A percentile compares a stretch with the other conserved stretches of the same genome.
These are phyloP conservation scores for Xanthoconium purpureum DNA, from an alignment of 768 basidiomycete genomes.

Conservation along the genomic window DNA sequence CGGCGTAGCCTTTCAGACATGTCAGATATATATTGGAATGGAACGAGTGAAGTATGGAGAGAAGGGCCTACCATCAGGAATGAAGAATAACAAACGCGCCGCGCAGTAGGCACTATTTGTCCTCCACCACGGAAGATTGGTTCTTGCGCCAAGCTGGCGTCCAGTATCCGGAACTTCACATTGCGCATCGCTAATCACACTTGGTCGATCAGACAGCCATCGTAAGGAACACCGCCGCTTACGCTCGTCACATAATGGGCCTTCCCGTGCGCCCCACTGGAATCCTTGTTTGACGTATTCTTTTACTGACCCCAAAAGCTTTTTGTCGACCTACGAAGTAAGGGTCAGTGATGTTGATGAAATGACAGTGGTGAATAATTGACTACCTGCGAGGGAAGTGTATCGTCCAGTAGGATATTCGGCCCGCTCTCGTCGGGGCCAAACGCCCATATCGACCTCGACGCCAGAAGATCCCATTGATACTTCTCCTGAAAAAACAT, in stretches of 20 bases:
- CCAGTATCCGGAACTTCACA: conserved; percentile 95
- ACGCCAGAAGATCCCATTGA: conserved; percentile 96
- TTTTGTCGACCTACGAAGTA: conserved; percentile 78
- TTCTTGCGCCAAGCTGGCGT: conserved; percentile 89
- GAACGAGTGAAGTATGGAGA: conserved; percentile 7
- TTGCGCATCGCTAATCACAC: conserved; percentile 82
- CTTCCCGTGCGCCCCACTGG: conserved; percentile 98
- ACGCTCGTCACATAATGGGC: conserved; percentile 98
- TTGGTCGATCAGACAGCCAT: neutral
- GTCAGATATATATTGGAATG: neutral
- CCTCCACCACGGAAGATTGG: conserved; percentile 98
- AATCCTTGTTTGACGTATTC: conserved; percentile 99
- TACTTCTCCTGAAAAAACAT: conserved; percentile 96
- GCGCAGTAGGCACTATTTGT: conserved; percentile 98
- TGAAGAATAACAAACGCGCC: conserved; percentile 97
- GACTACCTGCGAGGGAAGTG: conserved; percentile 84
- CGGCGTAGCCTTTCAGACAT: conserved; percentile 73
- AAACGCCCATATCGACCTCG: conserved; percentile 99
- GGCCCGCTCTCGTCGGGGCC: conserved; percentile 95
- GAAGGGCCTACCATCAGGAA: conserved; percentile 82
- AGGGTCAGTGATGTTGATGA: neutral
- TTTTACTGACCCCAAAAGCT: conserved; percentile 80
- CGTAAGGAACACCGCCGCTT: conserved; percentile 37
- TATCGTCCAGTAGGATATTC: conserved; percentile 93
- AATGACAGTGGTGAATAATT: neutral